Base-by-base conservation (phyloP, 345 rosid species). In the Reutealis trisperma region DNA sequence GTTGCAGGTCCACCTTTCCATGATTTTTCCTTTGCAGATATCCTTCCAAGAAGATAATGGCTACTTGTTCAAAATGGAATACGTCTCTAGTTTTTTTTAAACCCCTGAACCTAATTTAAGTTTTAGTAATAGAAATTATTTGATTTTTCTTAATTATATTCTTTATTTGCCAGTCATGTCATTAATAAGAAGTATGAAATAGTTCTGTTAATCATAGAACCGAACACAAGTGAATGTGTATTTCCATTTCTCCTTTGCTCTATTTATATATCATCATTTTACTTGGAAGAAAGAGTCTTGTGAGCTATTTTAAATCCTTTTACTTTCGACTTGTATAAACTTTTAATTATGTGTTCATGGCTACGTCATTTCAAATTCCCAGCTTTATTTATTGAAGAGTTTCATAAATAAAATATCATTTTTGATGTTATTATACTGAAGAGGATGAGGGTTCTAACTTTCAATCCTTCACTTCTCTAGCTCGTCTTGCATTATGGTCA, bases 1-100 rank as follows among this genome's bases (percentile, higher is more conserved):
- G 32, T 69, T 79, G 83, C 92, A 94, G 97, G 97, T 83, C 97
- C 97, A 34, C 96, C 99, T 13, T 93, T 92, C 84, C 98, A 92
- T 82, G 97, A 95, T 81, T 95, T 89, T 84, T 84, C 90, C 14
- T 84, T 95, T 71, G 83, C 96, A 24, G 97, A 92, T 68, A 63
- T 90, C 62, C 77, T 92, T 72, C 91, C 90, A 25, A 71, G 83
- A 74, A 81, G 84, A 86, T 77, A 55, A 77, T 73, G 27, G 80
- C 58, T 37, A 0, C 6, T 58, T 41, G 37, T 67, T 67, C 34
- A 44, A 42, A 60, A 13, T 2, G 15, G 14, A 41, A 13, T 3
- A 1, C 45, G 2, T 22, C 15, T 22, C 2, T n/a, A 3, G 7
- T 63, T 67, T 67, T 0, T 21, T 41, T 41, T 65, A n/a, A n/a